These are phyloP conservation scores for Saccharomyces hybrid DNA, from an alignment of 1,139 yeast genomes.

Conservation along the genomic window DNA sequence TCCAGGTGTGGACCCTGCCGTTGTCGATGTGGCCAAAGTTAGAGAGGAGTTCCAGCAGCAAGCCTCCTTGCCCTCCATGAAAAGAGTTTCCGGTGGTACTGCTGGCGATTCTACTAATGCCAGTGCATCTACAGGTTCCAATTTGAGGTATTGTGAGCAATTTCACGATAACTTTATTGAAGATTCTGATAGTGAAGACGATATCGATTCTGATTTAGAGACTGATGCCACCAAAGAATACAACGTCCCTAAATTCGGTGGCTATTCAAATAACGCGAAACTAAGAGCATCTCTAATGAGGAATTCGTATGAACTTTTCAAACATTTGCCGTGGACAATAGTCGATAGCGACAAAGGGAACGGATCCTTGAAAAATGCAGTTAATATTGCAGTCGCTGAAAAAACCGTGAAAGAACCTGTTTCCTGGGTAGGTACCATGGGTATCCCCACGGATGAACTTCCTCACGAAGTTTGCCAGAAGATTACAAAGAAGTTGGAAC, in stretches of 20 bases:
- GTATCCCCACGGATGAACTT: slow-evolving; percentile 78
- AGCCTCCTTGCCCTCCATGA: slow-evolving; percentile 20
- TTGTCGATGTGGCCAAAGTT: slow-evolving; percentile 19
- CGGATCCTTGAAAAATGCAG: slow-evolving; percentile 81
- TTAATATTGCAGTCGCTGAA: slow-evolving; percentile 47
- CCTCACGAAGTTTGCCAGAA: slow-evolving; percentile 46
- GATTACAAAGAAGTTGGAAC: slow-evolving; percentile 40
- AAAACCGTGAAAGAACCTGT: slow-evolving; percentile 40
- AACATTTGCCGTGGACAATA: slow-evolving; percentile 65
- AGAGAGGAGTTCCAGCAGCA: slow-evolving; percentile 17
- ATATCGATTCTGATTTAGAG: slow-evolving; percentile 11
- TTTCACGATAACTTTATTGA: slow-evolving; percentile 8
- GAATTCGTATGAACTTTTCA: slow-evolving; percentile 48
- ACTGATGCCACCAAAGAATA: slow-evolving; percentile 10
- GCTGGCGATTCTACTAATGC: slow-evolving; percentile 9
- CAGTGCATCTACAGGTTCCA: slow-evolving; percentile 5
- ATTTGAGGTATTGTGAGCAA: neutral
- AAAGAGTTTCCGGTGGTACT: slow-evolving; percentile 19
- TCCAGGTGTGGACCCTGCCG: slow-evolving; percentile 17
- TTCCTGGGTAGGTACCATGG: slow-evolving; percentile 78
- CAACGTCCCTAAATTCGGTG: slow-evolving; percentile 60
- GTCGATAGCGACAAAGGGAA: slow-evolving; percentile 67
- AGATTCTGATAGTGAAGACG: slow-evolving; percentile 10
- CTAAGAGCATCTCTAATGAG: slow-evolving; percentile 36
- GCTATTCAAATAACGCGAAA: slow-evolving; percentile 46